Base-by-base conservation (phyloP, 139 green algal species). In the Coelastrella sp. region DNA sequence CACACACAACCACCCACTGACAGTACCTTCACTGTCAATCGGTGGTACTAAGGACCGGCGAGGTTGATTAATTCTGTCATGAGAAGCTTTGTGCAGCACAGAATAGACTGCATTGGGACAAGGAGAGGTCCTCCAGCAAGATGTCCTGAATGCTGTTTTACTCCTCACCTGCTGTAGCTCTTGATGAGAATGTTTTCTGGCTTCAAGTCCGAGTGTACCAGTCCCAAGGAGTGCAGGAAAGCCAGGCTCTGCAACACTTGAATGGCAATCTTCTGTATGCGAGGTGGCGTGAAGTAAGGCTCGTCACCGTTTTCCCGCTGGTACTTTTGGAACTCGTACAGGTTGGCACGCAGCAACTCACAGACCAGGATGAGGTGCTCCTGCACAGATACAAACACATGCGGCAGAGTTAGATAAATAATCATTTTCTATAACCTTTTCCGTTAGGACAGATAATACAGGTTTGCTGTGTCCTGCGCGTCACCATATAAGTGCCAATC, bases 311-410 rank as follows among this genome's bases (percentile, higher is more conserved):
- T 95, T 88, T 98, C 97, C 14, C 94, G 89, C 91, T 99, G 97
- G 95, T 99, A 98, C 94, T 98, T 99, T 78, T 98, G 96, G 84
- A 99, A 99, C 94, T 99, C 97, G 93, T 99, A 99, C 92, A 99
- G 94, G 93, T 99, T 99, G 89, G 97, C 96, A 8, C 96, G 95
- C 88, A 99, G 96, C 85, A 99, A 95, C 95, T 99, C 98, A 84
- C 95, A 98, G 63, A 99, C 97, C 56, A 99, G 96, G 92, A 99
- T 97, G 27, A 99, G 94, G 89, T 99, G 98, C 94, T 99, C 98
- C 95, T 97, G 95, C 65, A 90, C 25, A 3, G 9, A 83, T 11
- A 6, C 12, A 66, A 7, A 63, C 35, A 65, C 78, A 61, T 25
- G 78, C 24, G 35, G 15, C 35, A 20, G 12, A 63, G 9, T 12